Conservation (phyloP, 2,329 filamentous ascomycete species). For the Cercospora beticola region DNA sequence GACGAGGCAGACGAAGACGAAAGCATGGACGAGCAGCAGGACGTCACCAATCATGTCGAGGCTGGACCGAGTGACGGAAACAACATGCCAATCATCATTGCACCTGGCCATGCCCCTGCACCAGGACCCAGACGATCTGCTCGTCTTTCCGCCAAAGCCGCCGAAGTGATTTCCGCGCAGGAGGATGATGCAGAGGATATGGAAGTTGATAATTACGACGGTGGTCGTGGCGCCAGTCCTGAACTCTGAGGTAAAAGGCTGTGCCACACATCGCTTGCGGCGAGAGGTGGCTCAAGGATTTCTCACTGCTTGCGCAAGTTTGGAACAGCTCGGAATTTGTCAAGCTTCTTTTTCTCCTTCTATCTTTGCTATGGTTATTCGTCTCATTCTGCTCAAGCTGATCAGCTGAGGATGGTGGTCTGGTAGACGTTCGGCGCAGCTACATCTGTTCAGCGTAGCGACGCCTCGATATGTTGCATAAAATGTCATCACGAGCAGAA, state of each 20-base stretch:
- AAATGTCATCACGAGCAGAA: too few species aligned
- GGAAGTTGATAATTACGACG: not conserved
- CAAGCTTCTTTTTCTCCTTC: too few species aligned
- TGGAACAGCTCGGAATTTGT: not conserved
- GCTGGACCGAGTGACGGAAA: not conserved
- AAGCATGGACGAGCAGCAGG: not conserved
- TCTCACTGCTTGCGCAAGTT: not conserved
- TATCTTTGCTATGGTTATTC: too few species aligned
- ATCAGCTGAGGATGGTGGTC: too few species aligned
- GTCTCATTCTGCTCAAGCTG: too few species aligned
- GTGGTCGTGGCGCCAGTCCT: not conserved
- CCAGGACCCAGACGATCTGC: constrained; percentile 1
- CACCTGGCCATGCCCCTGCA: not conserved
- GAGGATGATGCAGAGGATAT: not conserved
- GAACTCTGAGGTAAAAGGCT: not conserved
- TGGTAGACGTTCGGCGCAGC: too few species aligned
- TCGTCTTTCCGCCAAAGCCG: constrained; percentile 4
- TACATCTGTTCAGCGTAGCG: too few species aligned
- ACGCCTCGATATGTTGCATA: too few species aligned
- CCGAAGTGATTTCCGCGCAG: not conserved
- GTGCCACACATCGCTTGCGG: not conserved
- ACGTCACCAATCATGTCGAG: not conserved
- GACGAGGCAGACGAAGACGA: constrained; percentile 5
- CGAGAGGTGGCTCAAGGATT: not conserved
- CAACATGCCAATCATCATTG: not conserved